phyloP scores from a whole-genome alignment of 73 alveolate genomes.

The Paramecium pentaurelia region DNA sequence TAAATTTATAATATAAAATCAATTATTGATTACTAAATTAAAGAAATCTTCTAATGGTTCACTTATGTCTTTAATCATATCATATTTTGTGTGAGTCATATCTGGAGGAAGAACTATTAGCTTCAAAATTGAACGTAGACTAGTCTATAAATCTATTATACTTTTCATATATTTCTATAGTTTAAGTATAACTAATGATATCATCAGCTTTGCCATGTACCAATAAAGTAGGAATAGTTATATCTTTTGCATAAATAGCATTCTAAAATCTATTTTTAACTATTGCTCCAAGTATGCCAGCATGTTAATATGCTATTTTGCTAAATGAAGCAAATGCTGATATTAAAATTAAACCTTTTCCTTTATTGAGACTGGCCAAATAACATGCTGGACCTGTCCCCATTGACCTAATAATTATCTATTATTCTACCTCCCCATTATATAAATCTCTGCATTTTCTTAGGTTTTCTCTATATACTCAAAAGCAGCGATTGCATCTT shows the following conservation, averaged over 20 bases:
- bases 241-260: neutral
- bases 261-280: neutral
- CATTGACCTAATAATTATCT: conserved; percentile 82
- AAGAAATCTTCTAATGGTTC: neutral
- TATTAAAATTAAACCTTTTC: conserved; percentile 41
- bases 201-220: neutral
- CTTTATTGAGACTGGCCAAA: conserved; percentile 69
- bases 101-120: neutral
- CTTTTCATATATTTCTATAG: neutral
- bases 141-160: neutral
- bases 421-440: conserved; percentile 81
- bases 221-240: neutral
- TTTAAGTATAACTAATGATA: neutral
- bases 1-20: neutral
- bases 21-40: neutral
- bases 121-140: neutral
- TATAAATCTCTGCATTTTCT: conserved; percentile 69
- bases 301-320: conserved; percentile 38
- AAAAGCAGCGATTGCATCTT: conserved; percentile 76
- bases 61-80: neutral
- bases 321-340: conserved; percentile 44
- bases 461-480: conserved; percentile 66
- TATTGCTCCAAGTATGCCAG: neutral
- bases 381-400: conserved; percentile 95
- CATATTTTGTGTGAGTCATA: neutral